Evolutionary conservation across 306 rosid species (phyloP).

Genomic region (Cucumis hystrix): DNA sequence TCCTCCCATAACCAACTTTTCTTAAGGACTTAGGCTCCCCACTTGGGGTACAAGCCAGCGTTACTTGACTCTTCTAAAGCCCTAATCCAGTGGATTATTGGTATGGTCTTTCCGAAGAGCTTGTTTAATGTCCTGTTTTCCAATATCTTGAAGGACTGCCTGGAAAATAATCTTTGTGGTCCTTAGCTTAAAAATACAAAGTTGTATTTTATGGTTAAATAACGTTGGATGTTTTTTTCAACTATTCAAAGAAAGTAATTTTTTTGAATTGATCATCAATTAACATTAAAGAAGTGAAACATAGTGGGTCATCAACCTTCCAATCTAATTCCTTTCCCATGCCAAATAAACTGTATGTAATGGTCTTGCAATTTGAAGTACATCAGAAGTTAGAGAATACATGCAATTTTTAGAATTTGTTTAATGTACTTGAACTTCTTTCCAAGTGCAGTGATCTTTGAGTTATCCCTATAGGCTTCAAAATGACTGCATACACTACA

Average conservation of each 20-base stretch:
- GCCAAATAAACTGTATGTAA: background rate
- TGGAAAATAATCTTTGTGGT: background rate
- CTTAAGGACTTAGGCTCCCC: too few relatives aligned
- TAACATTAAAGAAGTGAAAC: background rate
- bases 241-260: background rate
- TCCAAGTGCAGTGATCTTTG: slow-evolving; percentile 88
- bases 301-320: background rate
- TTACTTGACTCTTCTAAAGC: background rate
- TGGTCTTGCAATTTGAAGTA: background rate
- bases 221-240: too few relatives aligned
- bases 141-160: background rate
- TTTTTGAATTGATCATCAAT: background rate
- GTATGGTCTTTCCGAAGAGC: background rate
- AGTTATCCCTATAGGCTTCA: slow-evolving; percentile 95
- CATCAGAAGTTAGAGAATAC: slow-evolving; percentile 75
- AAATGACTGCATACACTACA: slow-evolving; percentile 56
- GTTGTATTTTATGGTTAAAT: background rate
- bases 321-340: background rate
- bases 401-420: slow-evolving; percentile 95
- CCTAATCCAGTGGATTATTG: background rate
- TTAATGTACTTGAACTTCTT: slow-evolving; percentile 97
- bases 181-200: background rate
- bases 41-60: too few relatives aligned
- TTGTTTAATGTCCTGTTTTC: background rate
- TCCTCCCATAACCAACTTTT: background rate